Conservation (phyloP, 805 yeast species). For the Saccharomycopsis olivae region DNA sequence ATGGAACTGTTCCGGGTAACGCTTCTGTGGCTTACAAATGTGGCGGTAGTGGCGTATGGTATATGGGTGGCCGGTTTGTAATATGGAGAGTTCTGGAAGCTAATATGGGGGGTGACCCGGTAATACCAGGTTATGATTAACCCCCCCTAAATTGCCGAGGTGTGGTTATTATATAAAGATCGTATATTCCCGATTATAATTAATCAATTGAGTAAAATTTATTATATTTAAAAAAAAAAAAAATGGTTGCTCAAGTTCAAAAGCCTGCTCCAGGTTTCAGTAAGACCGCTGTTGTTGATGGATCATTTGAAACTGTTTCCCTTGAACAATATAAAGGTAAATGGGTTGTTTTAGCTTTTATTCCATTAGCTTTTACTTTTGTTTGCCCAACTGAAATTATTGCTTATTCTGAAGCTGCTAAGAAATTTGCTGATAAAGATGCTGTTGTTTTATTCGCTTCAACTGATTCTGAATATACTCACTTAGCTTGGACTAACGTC, state of each 20-base stretch:
- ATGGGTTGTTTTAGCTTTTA: conserved; percentile 94
- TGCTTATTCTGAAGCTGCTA: conserved; percentile 94
- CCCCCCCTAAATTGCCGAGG: too few relatives aligned
- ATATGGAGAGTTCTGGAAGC: too few relatives aligned
- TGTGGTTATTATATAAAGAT: too few relatives aligned
- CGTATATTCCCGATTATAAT: too few relatives aligned
- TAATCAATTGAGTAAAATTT: too few relatives aligned
- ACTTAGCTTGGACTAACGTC: conserved; percentile 96
- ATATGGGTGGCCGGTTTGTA: too few relatives aligned
- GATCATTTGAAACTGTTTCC: conserved; percentile 88
- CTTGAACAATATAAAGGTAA: conserved; percentile 95
- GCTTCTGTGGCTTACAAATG: too few relatives aligned
- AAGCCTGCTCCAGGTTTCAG: conserved; percentile 94
- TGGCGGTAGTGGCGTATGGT: too few relatives aligned
- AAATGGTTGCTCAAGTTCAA: conserved; percentile 85
- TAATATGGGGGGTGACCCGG: too few relatives aligned
- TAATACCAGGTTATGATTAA: too few relatives aligned
- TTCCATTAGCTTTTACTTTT: conserved; percentile 98
- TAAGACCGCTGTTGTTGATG: conserved; percentile 96
- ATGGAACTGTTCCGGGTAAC: too few relatives aligned
- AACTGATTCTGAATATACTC: conserved; percentile 95
- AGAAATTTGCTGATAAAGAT: conserved; percentile 79
- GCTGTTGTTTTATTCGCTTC: conserved; percentile 91
- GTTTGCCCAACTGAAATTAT: conserved; percentile 99
- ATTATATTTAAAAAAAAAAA: too few relatives aligned